phyloP scores from a whole-genome alignment of 1,284 basidiomycete genomes.

The Irpex sp. region DNA sequence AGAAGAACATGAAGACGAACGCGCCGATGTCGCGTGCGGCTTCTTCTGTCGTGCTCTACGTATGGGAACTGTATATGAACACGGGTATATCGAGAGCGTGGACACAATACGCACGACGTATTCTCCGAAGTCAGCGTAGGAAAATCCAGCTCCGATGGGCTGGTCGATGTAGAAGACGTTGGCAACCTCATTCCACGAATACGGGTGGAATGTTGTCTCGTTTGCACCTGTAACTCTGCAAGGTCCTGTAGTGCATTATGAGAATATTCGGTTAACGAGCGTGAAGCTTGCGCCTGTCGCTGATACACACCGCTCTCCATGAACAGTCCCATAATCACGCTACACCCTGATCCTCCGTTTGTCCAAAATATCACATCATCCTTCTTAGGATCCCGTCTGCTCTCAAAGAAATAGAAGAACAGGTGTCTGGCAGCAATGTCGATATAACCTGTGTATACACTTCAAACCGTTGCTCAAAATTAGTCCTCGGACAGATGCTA shows the following conservation, averaged over 20 bases:
- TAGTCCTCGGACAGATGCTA: neutral
- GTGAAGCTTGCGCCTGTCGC: neutral
- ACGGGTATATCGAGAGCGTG: neutral
- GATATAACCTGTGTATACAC: constrained; percentile 55
- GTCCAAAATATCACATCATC: constrained; percentile 39
- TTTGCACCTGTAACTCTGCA: constrained; percentile 44
- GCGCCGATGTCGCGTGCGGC: constrained; percentile 51
- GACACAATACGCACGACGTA: constrained; percentile 39
- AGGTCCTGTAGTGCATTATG: constrained; percentile 32
- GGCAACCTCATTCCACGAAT: constrained; percentile 68
- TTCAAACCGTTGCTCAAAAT: constrained; percentile 10
- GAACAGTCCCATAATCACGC: constrained; percentile 56
- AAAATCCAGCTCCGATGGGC: constrained; percentile 65
- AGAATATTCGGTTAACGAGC: neutral
- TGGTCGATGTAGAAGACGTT: constrained; percentile 74
- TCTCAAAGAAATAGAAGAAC: constrained; percentile 82
- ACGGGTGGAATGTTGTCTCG: constrained; percentile 47
- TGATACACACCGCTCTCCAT: constrained; percentile 53
- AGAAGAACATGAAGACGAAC: constrained; percentile 68
- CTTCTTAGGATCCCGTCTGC: constrained; percentile 32
- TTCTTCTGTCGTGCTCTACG: constrained; percentile 56
- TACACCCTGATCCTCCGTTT: constrained; percentile 44
- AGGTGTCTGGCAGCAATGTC: constrained; percentile 68
- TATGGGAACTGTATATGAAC: neutral
- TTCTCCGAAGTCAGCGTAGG: constrained; percentile 70